These are phyloP conservation scores for Cutaneotrichosporon sp. DNA, from an alignment of 1,284 basidiomycete genomes.

Conservation along the genomic window DNA sequence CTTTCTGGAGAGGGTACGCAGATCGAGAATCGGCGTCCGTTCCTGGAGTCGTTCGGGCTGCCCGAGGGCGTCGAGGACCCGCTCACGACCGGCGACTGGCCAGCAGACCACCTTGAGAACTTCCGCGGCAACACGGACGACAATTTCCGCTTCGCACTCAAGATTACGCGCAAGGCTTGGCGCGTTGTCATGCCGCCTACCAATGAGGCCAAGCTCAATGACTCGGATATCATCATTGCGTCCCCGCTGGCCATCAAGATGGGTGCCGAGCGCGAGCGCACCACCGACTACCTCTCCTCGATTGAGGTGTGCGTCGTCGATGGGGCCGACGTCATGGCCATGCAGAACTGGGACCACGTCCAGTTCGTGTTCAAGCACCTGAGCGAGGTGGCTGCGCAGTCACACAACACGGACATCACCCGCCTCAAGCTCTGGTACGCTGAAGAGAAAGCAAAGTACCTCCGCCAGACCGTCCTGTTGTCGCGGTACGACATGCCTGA, in stretches of 20 bases:
- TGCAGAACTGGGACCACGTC: constrained; percentile 99
- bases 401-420: constrained; percentile 92
- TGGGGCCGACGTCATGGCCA: constrained; percentile 86
- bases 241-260: constrained; percentile 89
- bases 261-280: constrained; percentile 93
- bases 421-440: constrained; percentile 97
- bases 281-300: constrained; percentile 83
- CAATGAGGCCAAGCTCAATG: constrained; percentile 54
- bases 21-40: constrained; percentile 82
- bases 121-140: constrained; percentile 98
- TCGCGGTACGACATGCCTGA: constrained; percentile 89
- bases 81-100: constrained; percentile 72
- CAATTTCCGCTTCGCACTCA: constrained; percentile 87
- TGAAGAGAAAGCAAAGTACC: constrained; percentile 75
- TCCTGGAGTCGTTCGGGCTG: constrained; percentile 76
- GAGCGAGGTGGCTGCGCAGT: constrained; percentile 86
- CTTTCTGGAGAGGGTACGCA: constrained; percentile 65
- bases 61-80: constrained; percentile 78
- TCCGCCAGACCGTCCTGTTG: constrained; percentile 87
- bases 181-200: constrained; percentile 68
- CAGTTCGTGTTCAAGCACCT: constrained; percentile 82
- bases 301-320: constrained; percentile 93
- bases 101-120: constrained; percentile 85
- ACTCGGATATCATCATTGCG: constrained; percentile 86
- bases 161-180: constrained; percentile 88